Evolutionary conservation across 1,139 yeast species (phyloP).

Genomic region (Trichomonascaceae sp.): DNA sequence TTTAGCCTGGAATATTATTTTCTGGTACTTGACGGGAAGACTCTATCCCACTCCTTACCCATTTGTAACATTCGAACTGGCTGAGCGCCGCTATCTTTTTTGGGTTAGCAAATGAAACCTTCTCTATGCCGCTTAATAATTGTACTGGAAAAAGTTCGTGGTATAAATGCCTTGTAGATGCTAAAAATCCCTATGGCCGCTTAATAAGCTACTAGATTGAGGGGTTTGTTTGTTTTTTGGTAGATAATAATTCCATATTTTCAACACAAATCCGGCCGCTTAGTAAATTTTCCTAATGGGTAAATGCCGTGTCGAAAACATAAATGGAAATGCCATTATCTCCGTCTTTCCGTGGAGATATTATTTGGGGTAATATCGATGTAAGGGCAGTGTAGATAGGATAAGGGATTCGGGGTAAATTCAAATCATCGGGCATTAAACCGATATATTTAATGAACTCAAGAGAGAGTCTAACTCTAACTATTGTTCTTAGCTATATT

Average conservation of each 20-base stretch:
- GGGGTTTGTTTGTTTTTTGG: too few species aligned
- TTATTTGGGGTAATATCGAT: not conserved
- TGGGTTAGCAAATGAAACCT: not conserved
- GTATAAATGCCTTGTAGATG: too few species aligned
- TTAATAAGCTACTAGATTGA: too few species aligned
- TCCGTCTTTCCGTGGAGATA: not conserved
- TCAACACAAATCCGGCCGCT: not conserved
- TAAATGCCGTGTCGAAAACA: not conserved
- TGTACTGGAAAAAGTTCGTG: too few species aligned
- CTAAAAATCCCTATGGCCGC: not conserved
- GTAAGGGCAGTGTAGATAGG: too few species aligned
- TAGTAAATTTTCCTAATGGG: not conserved
- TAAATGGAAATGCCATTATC: not conserved
- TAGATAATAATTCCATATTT: too few species aligned
- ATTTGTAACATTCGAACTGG: not conserved
- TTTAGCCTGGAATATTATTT: not conserved
- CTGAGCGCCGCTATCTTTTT: not conserved
- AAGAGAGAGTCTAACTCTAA: not conserved
- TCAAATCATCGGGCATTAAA: not conserved
- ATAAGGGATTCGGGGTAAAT: not conserved
- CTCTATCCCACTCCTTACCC: not conserved
- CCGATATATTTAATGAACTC: not conserved
- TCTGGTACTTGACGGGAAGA: not conserved
- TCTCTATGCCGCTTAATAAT: not conserved
- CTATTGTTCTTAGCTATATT: too few species aligned